Base-by-base conservation (phyloP, 352 stramenopile species). In the Globisporangium cylindrosporum region DNA sequence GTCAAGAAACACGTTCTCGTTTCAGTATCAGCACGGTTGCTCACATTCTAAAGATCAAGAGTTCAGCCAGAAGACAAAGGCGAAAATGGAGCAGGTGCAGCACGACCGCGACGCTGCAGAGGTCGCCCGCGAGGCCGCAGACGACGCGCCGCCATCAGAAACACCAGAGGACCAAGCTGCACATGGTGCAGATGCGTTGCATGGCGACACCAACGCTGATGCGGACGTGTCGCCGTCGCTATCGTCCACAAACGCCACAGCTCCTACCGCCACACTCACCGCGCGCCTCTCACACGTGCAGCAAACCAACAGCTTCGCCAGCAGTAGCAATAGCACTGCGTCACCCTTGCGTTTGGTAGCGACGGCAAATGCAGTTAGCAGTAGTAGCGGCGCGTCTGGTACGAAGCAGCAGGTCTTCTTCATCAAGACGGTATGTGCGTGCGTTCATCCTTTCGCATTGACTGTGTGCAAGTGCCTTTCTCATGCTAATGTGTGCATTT, bases 351-450 rank as follows among this genome's bases (percentile, higher is more conserved):
- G 66, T 2, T 24, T 71, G 27, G 41, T 29, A 8, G 66, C 59
- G 25, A 20, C 56, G 4, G 48, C 54, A 20, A 70, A 70, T 41
- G 48, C 5, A 5, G 27, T 36, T 5, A 60, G 9, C 25, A 20
- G 56, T 14, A 46, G 20, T 4, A 36, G 9, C 56, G 38, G 32
- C 29, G n/a, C 6, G n/a, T 15, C 43, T 32, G 36, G 46, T 25
- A 48, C 49, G 20, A 54, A 63, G 36, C 64, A 64, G 48, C 70
- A 69, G 38, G 53, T 70, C 14, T 65, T 82, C 43, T 69, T 81
- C 36, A 69, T 82, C 74, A 82, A 80, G 70, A 78, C 73, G 54
- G 73, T 78, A 29, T 24, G 68, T 51, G 6, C 5, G 38, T 46
- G 4, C 12, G 14, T 20, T 20, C 20, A 4, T 48, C 41, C 15